A percentile compares a stretch with the other conserved stretches of the same genome.
These are phyloP conservation scores for Penicillium crystallinum DNA, from an alignment of 495 filamentous ascomycete genomes.

Conservation along the genomic window DNA sequence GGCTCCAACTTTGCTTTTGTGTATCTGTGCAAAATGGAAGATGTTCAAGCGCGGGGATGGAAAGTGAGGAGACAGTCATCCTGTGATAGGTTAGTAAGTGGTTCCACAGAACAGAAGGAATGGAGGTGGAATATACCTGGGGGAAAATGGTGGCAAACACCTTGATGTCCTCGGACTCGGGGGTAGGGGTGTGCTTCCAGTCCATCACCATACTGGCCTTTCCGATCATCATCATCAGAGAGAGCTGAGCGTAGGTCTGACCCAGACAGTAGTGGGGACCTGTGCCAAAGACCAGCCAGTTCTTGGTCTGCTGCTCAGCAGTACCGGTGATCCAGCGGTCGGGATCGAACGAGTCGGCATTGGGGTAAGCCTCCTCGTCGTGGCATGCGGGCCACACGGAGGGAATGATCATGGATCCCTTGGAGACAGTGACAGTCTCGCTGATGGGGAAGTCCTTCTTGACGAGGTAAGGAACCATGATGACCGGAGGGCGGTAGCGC, in stretches of 20 bases:
- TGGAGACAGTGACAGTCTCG: slow-evolving; percentile 80
- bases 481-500: slow-evolving; percentile 91
- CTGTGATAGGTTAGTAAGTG: slow-evolving; percentile 23
- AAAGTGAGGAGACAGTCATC: slow-evolving; percentile 43
- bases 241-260: slow-evolving; percentile 86
- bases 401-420: slow-evolving; percentile 92
- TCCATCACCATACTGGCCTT: slow-evolving; percentile 89
- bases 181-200: slow-evolving; percentile 84
- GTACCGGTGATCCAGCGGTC: slow-evolving; percentile 90
- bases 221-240: slow-evolving; percentile 86
- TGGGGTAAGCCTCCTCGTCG: slow-evolving; percentile 86
- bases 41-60: slow-evolving; percentile 35
- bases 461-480: slow-evolving; percentile 94
- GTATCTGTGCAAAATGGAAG: slow-evolving; percentile 9
- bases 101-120: not conserved
- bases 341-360: slow-evolving; percentile 79
- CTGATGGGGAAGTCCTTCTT: slow-evolving; percentile 96
- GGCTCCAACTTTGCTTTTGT: slow-evolving; percentile 22
- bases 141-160: slow-evolving; percentile 99
- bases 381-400: slow-evolving; percentile 86
- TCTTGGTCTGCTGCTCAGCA: slow-evolving; percentile 90
- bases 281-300: slow-evolving; percentile 95
- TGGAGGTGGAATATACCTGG: slow-evolving; percentile 56
- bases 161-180: slow-evolving; percentile 85
- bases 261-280: slow-evolving; percentile 97